A percentile compares a stretch with the other conserved stretches of the same genome.
Conservation (phyloP, 192 early-diverging fungal species). For the Entomortierella lignicola region DNA sequence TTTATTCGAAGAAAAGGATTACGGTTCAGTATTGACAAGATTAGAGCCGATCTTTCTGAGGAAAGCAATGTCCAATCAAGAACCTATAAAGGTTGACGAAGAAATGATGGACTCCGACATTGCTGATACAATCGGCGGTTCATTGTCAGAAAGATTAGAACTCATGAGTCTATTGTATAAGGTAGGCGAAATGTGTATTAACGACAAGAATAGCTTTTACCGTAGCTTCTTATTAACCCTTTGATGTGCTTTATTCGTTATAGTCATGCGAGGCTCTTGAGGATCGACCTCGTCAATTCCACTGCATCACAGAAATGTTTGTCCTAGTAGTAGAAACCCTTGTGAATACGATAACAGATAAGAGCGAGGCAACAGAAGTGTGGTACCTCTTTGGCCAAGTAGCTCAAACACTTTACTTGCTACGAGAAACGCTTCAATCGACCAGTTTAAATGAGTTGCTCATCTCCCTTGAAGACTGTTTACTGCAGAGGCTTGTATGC, state of each 20-base stretch:
- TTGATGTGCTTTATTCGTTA: background rate
- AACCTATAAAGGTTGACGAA: background rate
- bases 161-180: conserved; percentile 54
- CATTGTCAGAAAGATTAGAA: conserved; percentile 49
- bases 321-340: conserved; percentile 40
- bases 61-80: background rate
- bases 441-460: conserved; percentile 11
- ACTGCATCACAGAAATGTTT: conserved; percentile 54
- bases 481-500: conserved; percentile 35
- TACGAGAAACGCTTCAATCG: conserved; percentile 37
- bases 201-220: background rate
- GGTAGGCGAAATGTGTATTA: conserved; percentile 9
- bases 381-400: conserved; percentile 48
- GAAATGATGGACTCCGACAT: background rate
- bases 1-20: conserved; percentile 50
- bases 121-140: conserved; percentile 33
- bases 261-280: conserved; percentile 54
- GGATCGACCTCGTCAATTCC: conserved; percentile 43
- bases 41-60: conserved; percentile 45
- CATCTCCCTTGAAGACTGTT: background rate
- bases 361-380: conserved; percentile 52
- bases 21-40: conserved; percentile 42
- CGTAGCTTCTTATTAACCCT: background rate
- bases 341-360: conserved; percentile 32
- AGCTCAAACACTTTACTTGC: conserved; percentile 14